A percentile compares a stretch with the other conserved stretches of the same genome.
Conservation (phyloP, 2,329 filamentous ascomycete genomes). For the Botrytis tulipae region DNA sequence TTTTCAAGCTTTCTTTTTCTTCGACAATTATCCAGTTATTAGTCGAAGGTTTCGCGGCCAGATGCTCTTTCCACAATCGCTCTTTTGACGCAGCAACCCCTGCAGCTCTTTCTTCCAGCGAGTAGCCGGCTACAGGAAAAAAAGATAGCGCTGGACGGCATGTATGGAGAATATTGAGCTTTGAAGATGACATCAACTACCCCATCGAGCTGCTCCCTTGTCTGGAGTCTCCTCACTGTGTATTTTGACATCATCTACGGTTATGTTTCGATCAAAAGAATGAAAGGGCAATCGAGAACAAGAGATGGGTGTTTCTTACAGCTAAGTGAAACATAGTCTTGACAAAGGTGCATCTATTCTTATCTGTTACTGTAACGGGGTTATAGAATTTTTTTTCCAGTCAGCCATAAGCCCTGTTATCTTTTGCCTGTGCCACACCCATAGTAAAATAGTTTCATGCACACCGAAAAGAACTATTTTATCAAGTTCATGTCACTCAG, state of each 20-base stretch:
- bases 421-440: not conserved
- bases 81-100: not conserved
- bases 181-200: not conserved
- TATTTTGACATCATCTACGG: not conserved
- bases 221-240: not conserved
- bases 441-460: not conserved
- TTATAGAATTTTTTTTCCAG: not conserved
- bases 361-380: not conserved
- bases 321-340: not conserved
- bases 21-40: not conserved
- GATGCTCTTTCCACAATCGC: not conserved
- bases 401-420: not conserved
- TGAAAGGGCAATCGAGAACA: not conserved
- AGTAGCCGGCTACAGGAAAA: not conserved
- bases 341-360: not conserved
- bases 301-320: too few species aligned
- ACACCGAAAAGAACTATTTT: too few species aligned
- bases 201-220: not conserved
- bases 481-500: too few species aligned
- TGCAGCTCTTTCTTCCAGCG: not conserved
- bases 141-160: not conserved
- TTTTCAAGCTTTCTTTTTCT: not conserved
- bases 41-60: not conserved
- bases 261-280: not conserved
- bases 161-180: conserved; percentile 8